A percentile compares a stretch with the other conserved stretches of the same genome.
Evolutionary conservation across 192 early-diverging fungal species (phyloP).

Genomic region (Bifiguratus adelaidae): DNA sequence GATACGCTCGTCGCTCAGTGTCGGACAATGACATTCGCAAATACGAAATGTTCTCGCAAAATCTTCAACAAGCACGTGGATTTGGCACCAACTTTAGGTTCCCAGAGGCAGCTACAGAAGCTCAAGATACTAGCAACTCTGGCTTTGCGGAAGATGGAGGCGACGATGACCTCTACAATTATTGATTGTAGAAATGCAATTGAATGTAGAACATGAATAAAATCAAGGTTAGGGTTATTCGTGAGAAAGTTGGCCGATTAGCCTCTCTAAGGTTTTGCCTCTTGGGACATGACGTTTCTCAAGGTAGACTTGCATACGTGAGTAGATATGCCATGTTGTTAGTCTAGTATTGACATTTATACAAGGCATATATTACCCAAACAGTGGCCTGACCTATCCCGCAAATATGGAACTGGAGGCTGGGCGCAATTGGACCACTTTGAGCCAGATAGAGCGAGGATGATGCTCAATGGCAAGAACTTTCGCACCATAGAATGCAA

Average conservation of each 20-base stretch:
- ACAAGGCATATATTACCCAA: conserved; percentile 51
- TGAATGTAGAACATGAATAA: no score
- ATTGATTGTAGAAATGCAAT: conserved; percentile 16
- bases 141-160: conserved; percentile 54
- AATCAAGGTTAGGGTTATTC: no score
- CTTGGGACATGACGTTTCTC: conserved; percentile 27
- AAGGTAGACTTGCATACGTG: conserved; percentile 41
- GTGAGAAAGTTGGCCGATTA: no score
- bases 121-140: conserved; percentile 13
- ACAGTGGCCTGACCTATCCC: conserved; percentile 46
- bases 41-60: conserved; percentile 99
- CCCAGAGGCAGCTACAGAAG: conserved; percentile 47
- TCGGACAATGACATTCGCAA: conserved; percentile 94
- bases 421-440: conserved; percentile 34
- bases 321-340: neutral
- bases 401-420: conserved; percentile 45
- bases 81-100: conserved; percentile 92
- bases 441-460: conserved; percentile 37
- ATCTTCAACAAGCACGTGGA: conserved; percentile 90
- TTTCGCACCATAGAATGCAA: conserved; percentile 58
- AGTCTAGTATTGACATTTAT: neutral
- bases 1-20: conserved; percentile 91
- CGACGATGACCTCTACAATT: conserved; percentile 79
- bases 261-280: no score
- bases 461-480: conserved; percentile 60